Base-by-base conservation (phyloP, 1,284 basidiomycete genomes). In the Ganoderma boninense region DNA sequence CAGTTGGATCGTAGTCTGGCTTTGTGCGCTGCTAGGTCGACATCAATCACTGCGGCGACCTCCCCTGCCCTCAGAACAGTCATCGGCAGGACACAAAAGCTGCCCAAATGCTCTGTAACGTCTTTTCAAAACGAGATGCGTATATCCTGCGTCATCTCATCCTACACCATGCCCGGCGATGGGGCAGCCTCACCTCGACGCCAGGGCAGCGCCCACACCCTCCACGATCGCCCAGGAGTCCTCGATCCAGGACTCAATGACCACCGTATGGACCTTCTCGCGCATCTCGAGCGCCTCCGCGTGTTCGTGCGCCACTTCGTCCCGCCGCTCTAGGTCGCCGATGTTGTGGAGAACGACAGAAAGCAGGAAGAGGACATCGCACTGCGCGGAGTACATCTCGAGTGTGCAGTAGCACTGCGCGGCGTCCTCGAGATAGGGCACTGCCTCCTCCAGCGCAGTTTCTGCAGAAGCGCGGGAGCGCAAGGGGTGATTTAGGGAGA, bases 261-360 rank as follows among this genome's bases (percentile, higher is more conserved):
- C 81, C 38, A 82, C 77, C 20, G 79, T 79, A 68, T 87, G 87
- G 62, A 84, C 78, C 59, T 79, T 78, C 40, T 82, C 80, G 59
- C 83, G 80, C 64, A 81, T 76, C n/a, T 79, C 81, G 52, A 86
- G 81, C 1, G 88, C 86, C 46, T 79, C 79, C 13, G 83, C 77
- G 76, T 92, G 88, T 46, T 87, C 82, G 71, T 80, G 78, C 2
- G 89, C 87, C 1, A 83, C 84, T 5, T 82, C 84, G 69, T 94
- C 87, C 44, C 93, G 83, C 72, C 92, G 87, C 32, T 74, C 73
- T 72, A 92, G 87, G 29, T 74, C 73, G 83, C 85, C 88, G 49
- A 93, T 81, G 73, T 91, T 94, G 79, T 95, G 87, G 77, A 90
- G 91, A 35, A 93, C 83, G 43, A 93, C 86, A 14, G 92, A 88